Percentiles rank a stretch among this genome's conserved stretches.
phyloP scores from a whole-genome alignment of 192 early-diverging fungal species.

The Linnemannia hyalina region DNA sequence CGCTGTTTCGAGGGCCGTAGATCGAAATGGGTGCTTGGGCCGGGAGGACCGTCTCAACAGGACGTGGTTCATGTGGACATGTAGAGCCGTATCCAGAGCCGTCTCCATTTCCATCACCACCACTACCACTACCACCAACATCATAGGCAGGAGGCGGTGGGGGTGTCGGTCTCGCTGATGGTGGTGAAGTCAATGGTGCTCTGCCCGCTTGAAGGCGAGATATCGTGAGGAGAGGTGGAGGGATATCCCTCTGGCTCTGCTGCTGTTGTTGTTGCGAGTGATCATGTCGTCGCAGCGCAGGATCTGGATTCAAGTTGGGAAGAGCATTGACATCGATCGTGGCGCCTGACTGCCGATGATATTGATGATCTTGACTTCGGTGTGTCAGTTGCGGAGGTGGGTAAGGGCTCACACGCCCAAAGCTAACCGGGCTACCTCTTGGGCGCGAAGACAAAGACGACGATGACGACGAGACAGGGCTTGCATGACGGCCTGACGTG shows the following conservation, averaged over 20 bases:
- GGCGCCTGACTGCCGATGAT: not conserved
- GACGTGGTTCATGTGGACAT: not conserved
- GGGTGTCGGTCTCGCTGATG: not conserved
- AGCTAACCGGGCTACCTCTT: not conserved
- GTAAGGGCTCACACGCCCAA: not conserved
- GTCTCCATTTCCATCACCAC: not conserved
- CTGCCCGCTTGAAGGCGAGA: not conserved
- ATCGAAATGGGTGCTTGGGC: constrained; percentile 22
- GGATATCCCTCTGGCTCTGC: not conserved
- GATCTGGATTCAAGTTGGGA: not conserved
- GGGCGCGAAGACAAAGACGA: not conserved
- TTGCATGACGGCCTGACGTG: not conserved
- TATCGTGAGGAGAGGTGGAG: not conserved
- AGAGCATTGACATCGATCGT: not conserved
- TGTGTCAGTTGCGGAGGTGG: not conserved
- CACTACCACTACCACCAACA: not conserved
- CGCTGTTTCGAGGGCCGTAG: constrained; percentile 1
- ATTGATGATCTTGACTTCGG: not conserved
- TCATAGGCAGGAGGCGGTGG: not conserved
- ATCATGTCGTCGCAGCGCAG: not conserved
- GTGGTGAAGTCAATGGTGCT: not conserved
- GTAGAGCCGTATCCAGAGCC: not conserved
- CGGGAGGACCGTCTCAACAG: not conserved
- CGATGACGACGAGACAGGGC: not conserved
- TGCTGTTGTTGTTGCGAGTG: not conserved